Evolutionary conservation across 441 rosid genomes (phyloP).

Genomic region (Sinapis alba): DNA sequence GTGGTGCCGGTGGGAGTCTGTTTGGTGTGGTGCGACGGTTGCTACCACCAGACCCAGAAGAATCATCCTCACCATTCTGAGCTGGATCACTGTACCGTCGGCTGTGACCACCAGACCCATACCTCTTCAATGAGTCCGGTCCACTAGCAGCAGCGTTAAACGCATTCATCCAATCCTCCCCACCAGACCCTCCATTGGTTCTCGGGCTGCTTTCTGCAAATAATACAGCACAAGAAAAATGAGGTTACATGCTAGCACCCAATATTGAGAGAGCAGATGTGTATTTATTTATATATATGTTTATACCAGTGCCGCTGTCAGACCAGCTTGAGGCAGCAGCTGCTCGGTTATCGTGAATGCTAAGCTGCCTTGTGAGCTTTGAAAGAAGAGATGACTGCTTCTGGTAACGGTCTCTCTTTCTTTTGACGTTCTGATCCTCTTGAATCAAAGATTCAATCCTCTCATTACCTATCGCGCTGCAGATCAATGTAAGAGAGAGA

Average conservation of each 20-base stretch:
- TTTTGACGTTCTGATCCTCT: constrained; percentile 88
- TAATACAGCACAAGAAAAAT: not conserved
- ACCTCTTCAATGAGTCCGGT: constrained; percentile 45
- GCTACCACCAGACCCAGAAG: constrained; percentile 51
- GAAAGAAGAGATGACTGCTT: constrained; percentile 88
- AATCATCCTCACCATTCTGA: constrained; percentile 59
- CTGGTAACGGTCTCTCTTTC: constrained; percentile 76
- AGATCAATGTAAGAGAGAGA: constrained; percentile 13
- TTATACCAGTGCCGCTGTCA: constrained; percentile 57
- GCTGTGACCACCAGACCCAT: constrained; percentile 59
- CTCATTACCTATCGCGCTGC: constrained; percentile 78
- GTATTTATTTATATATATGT: not conserved
- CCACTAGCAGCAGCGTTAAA: constrained; percentile 69
- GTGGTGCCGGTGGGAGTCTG: constrained; percentile 70
- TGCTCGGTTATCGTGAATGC: constrained; percentile 91
- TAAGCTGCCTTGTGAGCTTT: constrained; percentile 80
- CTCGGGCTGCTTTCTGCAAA: constrained; percentile 66
- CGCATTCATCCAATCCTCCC: constrained; percentile 79
- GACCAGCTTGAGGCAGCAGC: constrained; percentile 90
- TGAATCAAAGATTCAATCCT: constrained; percentile 86
- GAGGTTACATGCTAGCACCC: not conserved
- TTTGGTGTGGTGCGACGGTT: constrained; percentile 70
- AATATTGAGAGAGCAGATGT: not conserved
- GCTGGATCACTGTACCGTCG: constrained; percentile 53
- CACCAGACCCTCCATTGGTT: constrained; percentile 50